These are phyloP conservation scores for Tricholoma sp. DNA, from an alignment of 768 basidiomycete genomes.

Conservation along the genomic window DNA sequence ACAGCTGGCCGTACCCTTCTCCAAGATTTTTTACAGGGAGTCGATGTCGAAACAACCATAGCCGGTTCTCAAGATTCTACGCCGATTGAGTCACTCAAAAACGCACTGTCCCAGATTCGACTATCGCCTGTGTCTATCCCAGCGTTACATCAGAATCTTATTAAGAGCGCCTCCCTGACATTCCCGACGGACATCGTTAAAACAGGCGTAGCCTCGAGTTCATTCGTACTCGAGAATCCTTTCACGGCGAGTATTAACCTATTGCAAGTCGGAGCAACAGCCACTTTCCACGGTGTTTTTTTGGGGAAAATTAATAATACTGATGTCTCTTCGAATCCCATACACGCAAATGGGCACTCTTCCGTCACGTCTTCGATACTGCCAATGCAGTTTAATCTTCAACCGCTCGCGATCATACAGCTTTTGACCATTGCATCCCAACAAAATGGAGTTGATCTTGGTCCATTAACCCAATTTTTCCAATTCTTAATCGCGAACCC, in stretches of 20 bases:
- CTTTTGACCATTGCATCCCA: slow-evolving; percentile 47
- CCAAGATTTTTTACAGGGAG: slow-evolving; percentile 66
- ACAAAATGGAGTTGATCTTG: slow-evolving; percentile 54
- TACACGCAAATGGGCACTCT: slow-evolving; percentile 55
- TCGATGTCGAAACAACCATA: slow-evolving; percentile 51
- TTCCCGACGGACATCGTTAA: slow-evolving; percentile 60
- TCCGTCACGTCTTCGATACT: slow-evolving; percentile 51
- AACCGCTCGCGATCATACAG: slow-evolving; percentile 57
- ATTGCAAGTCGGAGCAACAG: slow-evolving; percentile 47
- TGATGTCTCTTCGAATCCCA: slow-evolving; percentile 51
- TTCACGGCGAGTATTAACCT: slow-evolving; percentile 72
- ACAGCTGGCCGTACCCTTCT: slow-evolving; percentile 51
- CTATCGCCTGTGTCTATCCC: slow-evolving; percentile 62
- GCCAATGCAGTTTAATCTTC: slow-evolving; percentile 59
- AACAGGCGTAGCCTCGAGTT: slow-evolving; percentile 53
- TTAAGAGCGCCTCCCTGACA: slow-evolving; percentile 47
- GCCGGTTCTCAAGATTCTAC: slow-evolving; percentile 52
- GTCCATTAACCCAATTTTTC: slow-evolving; percentile 52
- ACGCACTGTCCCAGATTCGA: slow-evolving; percentile 54
- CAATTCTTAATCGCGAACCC: slow-evolving; percentile 48
- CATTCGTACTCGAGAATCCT: slow-evolving; percentile 59
- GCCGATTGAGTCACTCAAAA: slow-evolving; percentile 53
- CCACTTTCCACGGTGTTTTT: slow-evolving; percentile 47
- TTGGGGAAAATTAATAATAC: slow-evolving; percentile 55
- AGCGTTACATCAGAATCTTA: slow-evolving; percentile 56